These are phyloP conservation scores for Alternaria viburni DNA, from an alignment of 2,329 filamentous ascomycete genomes.

Conservation along the genomic window DNA sequence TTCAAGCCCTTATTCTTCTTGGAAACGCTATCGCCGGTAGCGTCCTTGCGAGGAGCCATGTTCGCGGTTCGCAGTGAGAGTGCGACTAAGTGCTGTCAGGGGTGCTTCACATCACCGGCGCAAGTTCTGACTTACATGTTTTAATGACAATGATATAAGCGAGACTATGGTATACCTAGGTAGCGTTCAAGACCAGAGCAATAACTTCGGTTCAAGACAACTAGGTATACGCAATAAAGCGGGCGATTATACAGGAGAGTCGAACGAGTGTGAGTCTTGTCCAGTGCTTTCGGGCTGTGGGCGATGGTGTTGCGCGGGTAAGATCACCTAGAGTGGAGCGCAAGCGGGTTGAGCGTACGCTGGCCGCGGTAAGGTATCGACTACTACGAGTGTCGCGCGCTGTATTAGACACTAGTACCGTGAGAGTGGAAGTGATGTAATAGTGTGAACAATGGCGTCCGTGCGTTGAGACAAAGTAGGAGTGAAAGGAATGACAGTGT, in stretches of 20 bases:
- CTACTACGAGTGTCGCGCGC: not conserved
- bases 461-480: not conserved
- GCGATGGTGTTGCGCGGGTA: not conserved
- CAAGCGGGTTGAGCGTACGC: not conserved
- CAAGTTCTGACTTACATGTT: not conserved
- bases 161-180: not conserved
- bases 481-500: not conserved
- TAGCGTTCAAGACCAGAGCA: not conserved
- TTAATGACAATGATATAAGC: not conserved
- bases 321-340: not conserved
- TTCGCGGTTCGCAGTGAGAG: not conserved
- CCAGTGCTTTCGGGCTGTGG: too few species aligned
- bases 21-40: not conserved
- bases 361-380: not conserved
- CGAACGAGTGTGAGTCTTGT: not conserved
- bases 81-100: not conserved
- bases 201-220: too few species aligned
- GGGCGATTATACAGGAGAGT: too few species aligned
- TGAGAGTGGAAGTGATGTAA: not conserved
- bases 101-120: not conserved
- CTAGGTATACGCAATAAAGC: rapidly evolving
- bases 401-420: not conserved
- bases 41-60: not conserved
- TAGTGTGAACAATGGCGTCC: not conserved
- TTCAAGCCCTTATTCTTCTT: conserved; percentile 12